Evolutionary conservation across 257 asterid genomes (phyloP).

Genomic region (Solanum sitiens): DNA sequence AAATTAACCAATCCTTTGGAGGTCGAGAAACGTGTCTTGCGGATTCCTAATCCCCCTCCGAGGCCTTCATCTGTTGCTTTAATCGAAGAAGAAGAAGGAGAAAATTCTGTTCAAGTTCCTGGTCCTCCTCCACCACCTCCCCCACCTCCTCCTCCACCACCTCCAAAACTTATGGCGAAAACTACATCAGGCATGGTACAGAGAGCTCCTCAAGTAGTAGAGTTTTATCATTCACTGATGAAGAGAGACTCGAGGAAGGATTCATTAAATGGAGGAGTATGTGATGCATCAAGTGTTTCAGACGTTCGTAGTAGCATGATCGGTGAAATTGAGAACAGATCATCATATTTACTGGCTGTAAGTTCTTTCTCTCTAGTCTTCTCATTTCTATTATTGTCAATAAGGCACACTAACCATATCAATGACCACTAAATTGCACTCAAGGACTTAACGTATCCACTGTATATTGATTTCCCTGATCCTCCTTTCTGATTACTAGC

Average conservation of each 20-base stretch:
- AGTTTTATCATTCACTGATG: slow-evolving; percentile 88
- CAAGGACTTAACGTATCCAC: neutral
- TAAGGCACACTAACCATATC: neutral
- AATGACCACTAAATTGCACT: neutral
- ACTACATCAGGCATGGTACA: slow-evolving; percentile 44
- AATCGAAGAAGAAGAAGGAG: slow-evolving; percentile 22
- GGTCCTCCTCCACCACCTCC: slow-evolving; percentile 12
- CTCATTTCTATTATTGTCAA: neutral
- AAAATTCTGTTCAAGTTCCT: slow-evolving; percentile 16
- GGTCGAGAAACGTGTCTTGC: slow-evolving; percentile 58
- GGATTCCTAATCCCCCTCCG: slow-evolving; percentile 90
- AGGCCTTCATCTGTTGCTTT: slow-evolving; percentile 50
- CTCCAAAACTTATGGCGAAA: slow-evolving; percentile 36
- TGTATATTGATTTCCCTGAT: neutral
- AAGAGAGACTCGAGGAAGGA: slow-evolving; percentile 87
- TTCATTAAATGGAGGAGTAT: slow-evolving; percentile 49
- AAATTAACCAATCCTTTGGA: slow-evolving; percentile 44
- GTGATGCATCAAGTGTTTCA: slow-evolving; percentile 58
- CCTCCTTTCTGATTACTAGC: neutral
- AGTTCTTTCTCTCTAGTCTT: slow-evolving; percentile 10
- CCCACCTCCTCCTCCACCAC: slow-evolving; percentile 76
- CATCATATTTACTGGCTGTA: slow-evolving; percentile 86
- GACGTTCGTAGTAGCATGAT: slow-evolving; percentile 85
- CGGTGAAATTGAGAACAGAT: slow-evolving; percentile 83
- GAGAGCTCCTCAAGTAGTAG: slow-evolving; percentile 86